Evolutionary conservation across 495 filamentous ascomycete species (phyloP).

Genomic region (Penicillium coprophilum): DNA sequence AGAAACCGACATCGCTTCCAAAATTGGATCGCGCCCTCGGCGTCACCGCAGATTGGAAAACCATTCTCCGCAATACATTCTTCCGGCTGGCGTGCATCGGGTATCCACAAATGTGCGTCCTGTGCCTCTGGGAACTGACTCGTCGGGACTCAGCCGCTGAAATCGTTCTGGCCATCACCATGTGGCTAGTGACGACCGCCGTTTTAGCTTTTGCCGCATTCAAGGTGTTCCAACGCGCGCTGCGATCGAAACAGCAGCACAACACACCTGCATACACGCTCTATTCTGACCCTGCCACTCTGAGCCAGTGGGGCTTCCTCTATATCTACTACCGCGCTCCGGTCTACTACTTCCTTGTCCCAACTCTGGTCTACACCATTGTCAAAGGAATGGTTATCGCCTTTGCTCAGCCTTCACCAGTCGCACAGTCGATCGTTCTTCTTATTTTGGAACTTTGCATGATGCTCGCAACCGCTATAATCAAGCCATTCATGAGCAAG

Average conservation of each 20-base stretch:
- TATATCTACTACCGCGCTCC: conserved; percentile 96
- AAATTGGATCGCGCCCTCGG: conserved; percentile 65
- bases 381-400: conserved; percentile 89
- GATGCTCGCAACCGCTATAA: conserved; percentile 71
- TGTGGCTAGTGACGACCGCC: conserved; percentile 76
- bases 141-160: conserved; percentile 81
- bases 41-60: conserved; percentile 84
- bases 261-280: conserved; percentile 95
- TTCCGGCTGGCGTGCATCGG: conserved; percentile 88
- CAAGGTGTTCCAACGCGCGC: conserved; percentile 85
- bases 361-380: conserved; percentile 72
- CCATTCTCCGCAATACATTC: conserved; percentile 84
- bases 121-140: conserved; percentile 94
- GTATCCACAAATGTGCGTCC: conserved; percentile 85
- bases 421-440: conserved; percentile 77
- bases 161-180: conserved; percentile 83
- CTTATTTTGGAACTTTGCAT: conserved; percentile 79
- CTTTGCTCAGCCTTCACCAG: conserved; percentile 67
- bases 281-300: conserved; percentile 84
- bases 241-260: conserved; percentile 81
- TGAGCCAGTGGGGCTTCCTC: conserved; percentile 98
- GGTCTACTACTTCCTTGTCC: conserved; percentile 92
- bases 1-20: conserved; percentile 70
- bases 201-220: conserved; percentile 79
- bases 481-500: conserved; percentile 97